Evolutionary conservation across 148 eudicot species (phyloP).

Genomic region (Camellia granthamiana): DNA sequence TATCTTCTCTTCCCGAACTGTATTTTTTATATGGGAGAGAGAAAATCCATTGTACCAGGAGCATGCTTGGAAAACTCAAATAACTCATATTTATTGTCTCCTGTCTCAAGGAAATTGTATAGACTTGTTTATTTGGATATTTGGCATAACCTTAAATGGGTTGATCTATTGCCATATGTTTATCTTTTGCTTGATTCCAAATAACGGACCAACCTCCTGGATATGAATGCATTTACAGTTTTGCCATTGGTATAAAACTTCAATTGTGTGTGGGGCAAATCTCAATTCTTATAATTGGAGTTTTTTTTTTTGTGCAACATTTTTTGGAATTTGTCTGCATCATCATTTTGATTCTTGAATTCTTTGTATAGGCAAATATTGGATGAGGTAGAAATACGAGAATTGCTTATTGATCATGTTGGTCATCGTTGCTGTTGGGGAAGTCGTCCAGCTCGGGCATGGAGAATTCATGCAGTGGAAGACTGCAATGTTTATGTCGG

Average conservation of each 20-base stretch:
- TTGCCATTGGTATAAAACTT: background rate
- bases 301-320: background rate
- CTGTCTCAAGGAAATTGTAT: background rate
- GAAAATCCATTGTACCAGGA: background rate
- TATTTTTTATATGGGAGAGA: background rate
- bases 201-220: background rate
- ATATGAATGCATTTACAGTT: background rate
- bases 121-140: background rate
- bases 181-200: background rate
- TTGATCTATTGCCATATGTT: background rate
- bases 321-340: background rate
- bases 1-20: too few relatives aligned
- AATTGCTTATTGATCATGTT: conserved; percentile 86
- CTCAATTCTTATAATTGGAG: background rate
- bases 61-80: background rate
- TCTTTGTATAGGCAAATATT: conserved; percentile 57
- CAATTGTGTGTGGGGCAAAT: background rate
- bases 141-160: background rate
- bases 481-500: conserved; percentile 99
- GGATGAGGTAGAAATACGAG: conserved; percentile 93
- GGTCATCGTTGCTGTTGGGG: conserved; percentile 99
- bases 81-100: background rate
- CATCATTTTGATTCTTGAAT: background rate
- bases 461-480: conserved; percentile 81
- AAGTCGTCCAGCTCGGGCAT: conserved; percentile 92